Evolutionary conservation across 164 flowering plant species (phyloP), one percentile per base, ranked within the genome.

Genomic region (Magnolia sinica): DNA sequence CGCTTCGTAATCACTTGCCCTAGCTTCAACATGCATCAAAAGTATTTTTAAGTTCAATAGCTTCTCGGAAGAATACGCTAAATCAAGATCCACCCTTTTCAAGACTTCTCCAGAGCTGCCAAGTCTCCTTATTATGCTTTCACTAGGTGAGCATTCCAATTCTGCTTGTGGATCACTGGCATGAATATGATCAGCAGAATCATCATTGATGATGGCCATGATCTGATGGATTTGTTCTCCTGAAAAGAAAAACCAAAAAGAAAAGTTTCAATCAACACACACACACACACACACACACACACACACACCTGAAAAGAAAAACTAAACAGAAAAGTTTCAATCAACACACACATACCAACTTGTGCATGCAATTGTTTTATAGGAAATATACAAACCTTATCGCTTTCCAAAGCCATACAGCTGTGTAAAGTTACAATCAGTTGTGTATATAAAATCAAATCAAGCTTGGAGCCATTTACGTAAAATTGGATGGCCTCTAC

Each of bases 61-160:
- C 82, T 91, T 96, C 87, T 96, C 99, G 22, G 95, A 85, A 75
- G 78, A 82, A 79, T 84, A 89, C 23, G 94, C 97, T 64, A 91
- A 77, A 73, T 92, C 94, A 58, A 93, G 89, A 74, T 94, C 97
- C 67, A 91, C 66, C 79, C 86, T 89, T 9, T 86, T 87, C 27
- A 93, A 72, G 79, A 86, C 68, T 81, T 89, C 90, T 14, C 84
- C 79, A 55, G 80, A 84, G 67, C 77, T 80, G 77, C 75, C 86
- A 63, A 83, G 20, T 72, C 87, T 92, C 74, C 76, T 84, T 70
- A 78, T 79, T 68, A 76, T 81, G 80, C 85, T 88, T 69, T 84
- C 89, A 75, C 61, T 49, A 64, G 82, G 80, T n/a, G 90, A 89
- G 2, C 76, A 50, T 19, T 51, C 83, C 75, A 85, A 78, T 29